phyloP scores from a whole-genome alignment of 2,329 filamentous ascomycete species.

The Fusarium caatingaense region DNA sequence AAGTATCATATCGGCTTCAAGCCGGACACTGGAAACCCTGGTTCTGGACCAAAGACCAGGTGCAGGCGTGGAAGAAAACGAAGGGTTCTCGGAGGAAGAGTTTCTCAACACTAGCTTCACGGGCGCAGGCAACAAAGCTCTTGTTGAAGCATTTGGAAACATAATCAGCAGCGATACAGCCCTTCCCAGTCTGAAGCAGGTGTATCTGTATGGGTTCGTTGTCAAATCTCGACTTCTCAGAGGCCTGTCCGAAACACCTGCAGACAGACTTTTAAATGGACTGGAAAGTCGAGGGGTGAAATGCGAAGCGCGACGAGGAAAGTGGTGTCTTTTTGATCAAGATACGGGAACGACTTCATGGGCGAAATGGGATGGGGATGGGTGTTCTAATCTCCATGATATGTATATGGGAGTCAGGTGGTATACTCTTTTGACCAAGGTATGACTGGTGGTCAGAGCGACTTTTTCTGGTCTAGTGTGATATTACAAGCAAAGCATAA shows the following conservation, averaged over 20 bases:
- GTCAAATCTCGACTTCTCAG: background rate
- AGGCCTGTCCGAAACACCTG: background rate
- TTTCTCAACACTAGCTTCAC: constrained; percentile 7
- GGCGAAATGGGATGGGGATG: constrained; percentile 20
- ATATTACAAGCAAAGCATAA: background rate
- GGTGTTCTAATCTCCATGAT: constrained; percentile 4
- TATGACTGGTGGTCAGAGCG: background rate
- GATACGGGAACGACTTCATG: background rate
- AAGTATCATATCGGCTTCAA: background rate
- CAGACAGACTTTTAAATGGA: background rate
- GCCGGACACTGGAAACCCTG: constrained; percentile 12
- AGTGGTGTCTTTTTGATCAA: constrained; percentile 27
- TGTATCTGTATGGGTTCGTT: constrained; percentile 19
- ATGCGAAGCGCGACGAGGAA: constrained; percentile 12
- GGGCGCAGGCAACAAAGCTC: background rate
- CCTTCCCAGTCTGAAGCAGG: background rate
- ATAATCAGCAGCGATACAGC: background rate
- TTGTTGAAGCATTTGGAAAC: background rate
- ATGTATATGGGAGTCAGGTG: constrained; percentile 12
- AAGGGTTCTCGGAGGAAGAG: constrained; percentile 18
- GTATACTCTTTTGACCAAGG: constrained; percentile 5
- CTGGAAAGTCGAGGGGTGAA: background rate
- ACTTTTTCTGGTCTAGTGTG: background rate
- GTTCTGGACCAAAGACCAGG: constrained; percentile 28
- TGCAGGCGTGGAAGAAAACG: constrained; percentile 13